These are phyloP conservation scores for Apiotrichum gamsii DNA, from an alignment of 1,284 basidiomycete species.

Conservation along the genomic window DNA sequence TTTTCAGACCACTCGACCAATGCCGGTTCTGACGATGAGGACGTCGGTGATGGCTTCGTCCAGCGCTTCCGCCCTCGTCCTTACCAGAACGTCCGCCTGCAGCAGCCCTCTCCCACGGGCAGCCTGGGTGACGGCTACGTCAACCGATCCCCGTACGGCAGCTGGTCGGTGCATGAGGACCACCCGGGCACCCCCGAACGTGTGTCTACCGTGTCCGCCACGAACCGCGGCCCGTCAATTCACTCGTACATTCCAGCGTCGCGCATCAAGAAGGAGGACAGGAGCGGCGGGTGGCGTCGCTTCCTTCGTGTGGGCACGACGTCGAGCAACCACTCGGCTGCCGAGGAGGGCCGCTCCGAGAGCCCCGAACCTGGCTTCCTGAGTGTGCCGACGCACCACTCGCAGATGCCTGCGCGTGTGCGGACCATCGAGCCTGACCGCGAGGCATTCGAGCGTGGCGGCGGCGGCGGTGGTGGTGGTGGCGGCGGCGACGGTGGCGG, in stretches of 20 bases:
- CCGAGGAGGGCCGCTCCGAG: constrained; percentile 8
- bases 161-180: neutral
- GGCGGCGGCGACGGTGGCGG: neutral
- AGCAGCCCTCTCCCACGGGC: neutral
- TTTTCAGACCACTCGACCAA: constrained; percentile 13
- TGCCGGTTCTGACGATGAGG: constrained; percentile 11
- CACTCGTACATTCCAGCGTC: constrained; percentile 16
- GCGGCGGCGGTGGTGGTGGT: neutral
- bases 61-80: constrained; percentile 6
- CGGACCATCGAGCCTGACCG: neutral
- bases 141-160: neutral
- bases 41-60: constrained; percentile 11
- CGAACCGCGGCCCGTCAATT: neutral
- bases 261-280: constrained; percentile 3
- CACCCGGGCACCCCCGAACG: neutral
- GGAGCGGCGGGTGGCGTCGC: constrained; percentile 11
- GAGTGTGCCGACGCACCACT: no score
- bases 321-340: constrained; percentile 1
- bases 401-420: no score
- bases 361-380: neutral
- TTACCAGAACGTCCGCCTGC: neutral
- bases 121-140: no score
- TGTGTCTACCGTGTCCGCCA: neutral
- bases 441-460: neutral
- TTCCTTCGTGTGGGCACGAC: constrained; percentile 11